These are phyloP conservation scores for Neopestalotiopsis sp. DNA, from an alignment of 2,329 filamentous ascomycete species.

Conservation along the genomic window DNA sequence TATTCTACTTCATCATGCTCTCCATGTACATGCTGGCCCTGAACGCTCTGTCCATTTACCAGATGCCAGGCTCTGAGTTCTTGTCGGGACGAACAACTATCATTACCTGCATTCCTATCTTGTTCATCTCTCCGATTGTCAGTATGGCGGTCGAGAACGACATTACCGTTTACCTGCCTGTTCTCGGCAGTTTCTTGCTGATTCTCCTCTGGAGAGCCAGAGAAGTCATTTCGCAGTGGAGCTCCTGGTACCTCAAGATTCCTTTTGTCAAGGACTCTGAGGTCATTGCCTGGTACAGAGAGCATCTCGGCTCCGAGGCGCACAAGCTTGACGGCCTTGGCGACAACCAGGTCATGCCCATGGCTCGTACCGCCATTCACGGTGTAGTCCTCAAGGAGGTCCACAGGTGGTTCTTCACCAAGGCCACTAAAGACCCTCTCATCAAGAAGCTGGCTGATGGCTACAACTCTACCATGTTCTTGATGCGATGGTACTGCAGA, in stretches of 20 bases:
- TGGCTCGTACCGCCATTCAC: slow-evolving; percentile 5
- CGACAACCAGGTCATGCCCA: slow-evolving; percentile 13
- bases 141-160: not conserved
- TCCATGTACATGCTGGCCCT: slow-evolving; percentile 9
- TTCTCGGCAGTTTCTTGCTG: slow-evolving; percentile 9
- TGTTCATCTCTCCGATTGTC: slow-evolving; percentile 14
- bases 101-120: slow-evolving; percentile 15
- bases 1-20: slow-evolving; percentile 17
- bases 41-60: slow-evolving; percentile 15
- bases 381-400: slow-evolving; percentile 8
- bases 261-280: slow-evolving; percentile 10
- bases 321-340: not conserved
- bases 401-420: slow-evolving; percentile 10
- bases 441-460: slow-evolving; percentile 8
- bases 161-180: slow-evolving; percentile 6
- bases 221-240: slow-evolving; percentile 1
- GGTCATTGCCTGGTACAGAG: slow-evolving; percentile 8
- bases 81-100: slow-evolving; percentile 10
- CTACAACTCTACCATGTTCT: slow-evolving; percentile 8
- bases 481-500: slow-evolving; percentile 15
- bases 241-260: slow-evolving; percentile 15
- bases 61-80: slow-evolving; percentile 10
- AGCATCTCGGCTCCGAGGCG: not conserved
- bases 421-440: not conserved
- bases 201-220: not conserved